Evolutionary conservation across 2,329 filamentous ascomycete species (phyloP).

Genomic region (Colletotrichum aenigma): DNA sequence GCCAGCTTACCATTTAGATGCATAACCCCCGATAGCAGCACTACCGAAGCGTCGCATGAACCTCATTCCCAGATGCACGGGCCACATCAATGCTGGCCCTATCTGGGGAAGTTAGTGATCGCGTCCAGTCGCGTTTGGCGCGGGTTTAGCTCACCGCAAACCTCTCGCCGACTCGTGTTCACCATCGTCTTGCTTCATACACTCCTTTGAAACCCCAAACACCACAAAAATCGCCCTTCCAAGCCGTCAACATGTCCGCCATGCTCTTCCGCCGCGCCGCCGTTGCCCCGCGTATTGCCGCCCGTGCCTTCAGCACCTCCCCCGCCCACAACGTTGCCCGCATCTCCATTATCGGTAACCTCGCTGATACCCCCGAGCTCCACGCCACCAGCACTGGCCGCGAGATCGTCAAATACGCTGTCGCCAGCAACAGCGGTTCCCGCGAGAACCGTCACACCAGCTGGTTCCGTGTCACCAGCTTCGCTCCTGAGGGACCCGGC

Average conservation of each 20-base stretch:
- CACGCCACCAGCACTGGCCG: constrained; percentile 70
- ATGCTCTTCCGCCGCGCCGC: constrained; percentile 57
- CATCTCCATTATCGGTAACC: constrained; percentile 86
- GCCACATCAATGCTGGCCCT: neutral
- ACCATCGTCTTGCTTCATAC: neutral
- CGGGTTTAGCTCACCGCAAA: neutral
- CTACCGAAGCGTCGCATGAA: neutral
- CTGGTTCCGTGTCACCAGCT: constrained; percentile 84
- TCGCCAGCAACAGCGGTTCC: constrained; percentile 72
- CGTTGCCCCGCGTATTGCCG: constrained; percentile 48
- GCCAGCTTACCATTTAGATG: neutral
- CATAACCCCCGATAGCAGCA: neutral
- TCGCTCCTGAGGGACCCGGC: constrained; percentile 68
- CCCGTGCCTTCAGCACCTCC: constrained; percentile 79
- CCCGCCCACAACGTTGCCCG: constrained; percentile 70
- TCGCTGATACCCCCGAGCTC: constrained; percentile 80
- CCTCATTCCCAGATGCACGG: neutral
- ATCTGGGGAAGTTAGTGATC: neutral
- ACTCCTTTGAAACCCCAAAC: neutral
- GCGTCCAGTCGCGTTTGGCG: neutral
- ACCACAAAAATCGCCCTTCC: neutral
- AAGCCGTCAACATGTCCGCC: constrained; percentile 42
- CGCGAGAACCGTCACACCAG: constrained; percentile 76
- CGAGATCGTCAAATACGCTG: constrained; percentile 77
- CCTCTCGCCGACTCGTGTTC: neutral